These are phyloP conservation scores for Xylaria sp. DNA, from an alignment of 2,329 filamentous ascomycete species.

Conservation along the genomic window DNA sequence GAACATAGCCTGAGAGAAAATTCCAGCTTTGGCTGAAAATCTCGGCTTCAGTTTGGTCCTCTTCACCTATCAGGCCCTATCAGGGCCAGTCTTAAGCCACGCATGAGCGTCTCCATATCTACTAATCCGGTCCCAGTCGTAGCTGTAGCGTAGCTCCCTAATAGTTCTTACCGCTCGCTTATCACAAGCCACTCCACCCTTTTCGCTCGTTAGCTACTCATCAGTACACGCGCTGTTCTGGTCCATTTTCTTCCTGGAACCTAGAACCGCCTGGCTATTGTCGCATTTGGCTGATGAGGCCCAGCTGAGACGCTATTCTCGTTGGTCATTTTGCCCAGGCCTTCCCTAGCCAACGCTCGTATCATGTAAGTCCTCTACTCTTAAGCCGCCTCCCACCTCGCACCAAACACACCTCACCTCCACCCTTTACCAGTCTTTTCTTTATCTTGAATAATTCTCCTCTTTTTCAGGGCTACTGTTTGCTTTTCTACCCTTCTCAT, in stretches of 20 bases:
- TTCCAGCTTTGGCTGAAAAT: too few species aligned
- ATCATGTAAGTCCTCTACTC: slow-evolving; percentile 25
- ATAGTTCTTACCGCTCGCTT: slow-evolving; percentile 38
- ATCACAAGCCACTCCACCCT: slow-evolving; percentile 27
- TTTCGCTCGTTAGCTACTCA: slow-evolving; percentile 17
- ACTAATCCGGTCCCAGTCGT: slow-evolving; percentile 15
- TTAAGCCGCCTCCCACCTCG: slow-evolving; percentile 30
- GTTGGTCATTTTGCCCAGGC: slow-evolving; percentile 29
- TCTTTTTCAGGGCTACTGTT: slow-evolving; percentile 1
- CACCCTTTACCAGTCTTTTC: slow-evolving; percentile 18
- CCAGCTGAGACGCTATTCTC: slow-evolving; percentile 36
- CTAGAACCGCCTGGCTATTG: slow-evolving; percentile 30
- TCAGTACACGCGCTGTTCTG: slow-evolving; percentile 19
- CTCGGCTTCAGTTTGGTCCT: slow-evolving; percentile 6
- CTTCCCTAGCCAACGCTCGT: slow-evolving; percentile 24
- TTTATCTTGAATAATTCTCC: slow-evolving; percentile 9
- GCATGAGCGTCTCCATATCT: slow-evolving; percentile 20
- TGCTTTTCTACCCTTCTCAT: slow-evolving; percentile 16
- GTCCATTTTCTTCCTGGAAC: slow-evolving; percentile 21
- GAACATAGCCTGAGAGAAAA: background rate
- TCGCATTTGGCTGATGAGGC: slow-evolving; percentile 28
- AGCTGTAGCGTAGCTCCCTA: slow-evolving; percentile 25
- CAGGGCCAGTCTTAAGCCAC: slow-evolving; percentile 30
- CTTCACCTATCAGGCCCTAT: slow-evolving; percentile 6
- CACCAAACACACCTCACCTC: slow-evolving; percentile 21